Percentiles rank a stretch among this genome's conserved stretches.
These are phyloP conservation scores for Euphorbia lathyris DNA, from an alignment of 345 rosid genomes.

Conservation along the genomic window DNA sequence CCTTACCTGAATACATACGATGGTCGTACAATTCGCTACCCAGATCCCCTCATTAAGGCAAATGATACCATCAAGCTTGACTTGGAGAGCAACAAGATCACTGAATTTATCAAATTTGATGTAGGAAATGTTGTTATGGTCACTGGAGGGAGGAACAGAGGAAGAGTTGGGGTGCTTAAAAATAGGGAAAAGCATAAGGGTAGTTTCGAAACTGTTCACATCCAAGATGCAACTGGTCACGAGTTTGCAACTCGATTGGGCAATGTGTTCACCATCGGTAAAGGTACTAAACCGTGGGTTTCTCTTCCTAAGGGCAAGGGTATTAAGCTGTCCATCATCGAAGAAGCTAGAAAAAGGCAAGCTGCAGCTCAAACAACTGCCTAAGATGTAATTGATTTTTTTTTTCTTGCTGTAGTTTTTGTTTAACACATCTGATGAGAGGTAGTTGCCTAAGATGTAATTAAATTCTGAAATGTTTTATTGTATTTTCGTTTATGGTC, in stretches of 20 bases:
- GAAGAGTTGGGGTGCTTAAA: conserved; percentile 2
- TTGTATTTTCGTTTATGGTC: not conserved
- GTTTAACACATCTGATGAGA: not conserved
- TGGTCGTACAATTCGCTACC: not conserved
- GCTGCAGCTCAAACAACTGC: conserved; percentile 1
- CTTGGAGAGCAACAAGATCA: conserved; percentile 5
- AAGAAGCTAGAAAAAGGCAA: conserved; percentile 9
- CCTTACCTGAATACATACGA: conserved; percentile 7
- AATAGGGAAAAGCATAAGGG: conserved; percentile 12
- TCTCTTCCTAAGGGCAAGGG: conserved; percentile 11
- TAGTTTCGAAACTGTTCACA: conserved; percentile 5
- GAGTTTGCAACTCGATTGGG: conserved; percentile 7
- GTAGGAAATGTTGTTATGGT: conserved; percentile 8
- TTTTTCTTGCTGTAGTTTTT: not conserved
- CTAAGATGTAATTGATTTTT: not conserved
- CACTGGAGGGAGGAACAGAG: conserved; percentile 11
- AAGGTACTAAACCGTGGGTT: conserved; percentile 8
- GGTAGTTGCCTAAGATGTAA: not conserved
- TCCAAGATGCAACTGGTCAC: conserved; percentile 4
- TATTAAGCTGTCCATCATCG: conserved; percentile 5
- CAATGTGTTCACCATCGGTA: conserved; percentile 4
- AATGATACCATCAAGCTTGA: conserved; percentile 7
- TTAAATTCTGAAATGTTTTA: not conserved
- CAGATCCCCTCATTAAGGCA: conserved; percentile 9
- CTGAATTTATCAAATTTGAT: conserved; percentile 11